Percentiles rank a stretch among this genome's conserved stretches.
Evolutionary conservation across 1,139 yeast species (phyloP).

Genomic region (Kodamaea plutei): DNA sequence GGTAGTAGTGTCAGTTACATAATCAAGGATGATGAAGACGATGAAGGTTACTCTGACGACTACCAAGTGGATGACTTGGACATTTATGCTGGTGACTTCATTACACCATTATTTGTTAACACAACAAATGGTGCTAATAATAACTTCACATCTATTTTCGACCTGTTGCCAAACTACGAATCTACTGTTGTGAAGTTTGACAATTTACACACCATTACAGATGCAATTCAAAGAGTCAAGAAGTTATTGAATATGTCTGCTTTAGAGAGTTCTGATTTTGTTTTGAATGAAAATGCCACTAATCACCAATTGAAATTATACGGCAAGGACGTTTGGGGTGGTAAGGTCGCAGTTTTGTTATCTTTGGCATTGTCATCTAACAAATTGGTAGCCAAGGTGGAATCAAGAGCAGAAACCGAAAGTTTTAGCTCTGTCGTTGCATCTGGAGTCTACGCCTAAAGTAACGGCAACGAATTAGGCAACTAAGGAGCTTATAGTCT

Average conservation of each 20-base stretch:
- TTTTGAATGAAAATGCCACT: slow-evolving; percentile 50
- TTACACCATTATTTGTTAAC: slow-evolving; percentile 57
- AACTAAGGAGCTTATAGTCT: too few relatives aligned
- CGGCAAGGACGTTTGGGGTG: slow-evolving; percentile 77
- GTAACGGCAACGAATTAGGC: too few relatives aligned
- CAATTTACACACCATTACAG: slow-evolving; percentile 30
- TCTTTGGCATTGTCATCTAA: slow-evolving; percentile 71
- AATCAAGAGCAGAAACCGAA: slow-evolving; percentile 60
- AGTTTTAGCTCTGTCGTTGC: slow-evolving; percentile 21
- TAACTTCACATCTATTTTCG: slow-evolving; percentile 71
- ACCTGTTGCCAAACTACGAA: slow-evolving; percentile 50
- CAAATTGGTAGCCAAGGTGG: slow-evolving; percentile 71
- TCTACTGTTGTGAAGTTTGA: slow-evolving; percentile 37
- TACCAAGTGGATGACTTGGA: slow-evolving; percentile 84
- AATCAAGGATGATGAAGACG: slow-evolving; percentile 79
- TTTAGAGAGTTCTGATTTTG: slow-evolving; percentile 71
- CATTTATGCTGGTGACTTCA: slow-evolving; percentile 76
- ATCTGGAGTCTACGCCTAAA: slow-evolving; percentile 14
- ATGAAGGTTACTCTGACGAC: slow-evolving; percentile 91
- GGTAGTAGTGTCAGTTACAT: slow-evolving; percentile 70
- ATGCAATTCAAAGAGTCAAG: slow-evolving; percentile 45
- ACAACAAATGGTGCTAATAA: slow-evolving; percentile 39
- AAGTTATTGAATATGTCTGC: slow-evolving; percentile 72
- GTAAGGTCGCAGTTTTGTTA: slow-evolving; percentile 63
- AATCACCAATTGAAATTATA: slow-evolving; percentile 73